These are phyloP conservation scores for Naematelia encephala DNA, from an alignment of 768 basidiomycete genomes.

Conservation along the genomic window DNA sequence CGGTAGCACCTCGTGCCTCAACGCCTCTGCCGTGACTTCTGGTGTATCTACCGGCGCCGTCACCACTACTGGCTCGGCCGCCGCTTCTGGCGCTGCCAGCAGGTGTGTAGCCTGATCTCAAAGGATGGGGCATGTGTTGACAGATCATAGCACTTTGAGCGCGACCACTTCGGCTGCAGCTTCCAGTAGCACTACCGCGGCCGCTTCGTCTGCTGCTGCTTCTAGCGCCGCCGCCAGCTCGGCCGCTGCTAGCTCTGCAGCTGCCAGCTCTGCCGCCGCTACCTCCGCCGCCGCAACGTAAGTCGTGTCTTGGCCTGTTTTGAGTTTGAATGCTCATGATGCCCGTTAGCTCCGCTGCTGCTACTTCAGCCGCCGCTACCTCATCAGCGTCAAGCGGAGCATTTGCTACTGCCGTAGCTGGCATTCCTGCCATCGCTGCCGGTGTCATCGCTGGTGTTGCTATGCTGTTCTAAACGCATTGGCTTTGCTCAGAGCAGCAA, in stretches of 20 bases:
- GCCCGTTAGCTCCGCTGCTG: slow-evolving; percentile 14
- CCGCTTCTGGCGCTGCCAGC: slow-evolving; percentile 19
- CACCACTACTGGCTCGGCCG: slow-evolving; percentile 29
- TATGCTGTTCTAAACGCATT: slow-evolving; percentile 25
- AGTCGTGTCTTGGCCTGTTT: not conserved
- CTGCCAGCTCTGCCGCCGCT: slow-evolving; percentile 15
- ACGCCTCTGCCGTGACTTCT: slow-evolving; percentile 27
- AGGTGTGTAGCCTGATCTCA: not conserved
- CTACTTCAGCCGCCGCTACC: slow-evolving; percentile 8
- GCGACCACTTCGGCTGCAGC: slow-evolving; percentile 2
- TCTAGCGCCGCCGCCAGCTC: slow-evolving; percentile 18
- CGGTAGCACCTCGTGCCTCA: slow-evolving; percentile 36
- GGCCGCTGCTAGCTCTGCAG: slow-evolving; percentile 19
- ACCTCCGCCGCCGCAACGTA: slow-evolving; percentile 8
- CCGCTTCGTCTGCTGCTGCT: slow-evolving; percentile 18
- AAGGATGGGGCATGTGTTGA: no score
- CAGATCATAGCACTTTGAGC: slow-evolving; percentile 1
- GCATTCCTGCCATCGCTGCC: slow-evolving; percentile 32
- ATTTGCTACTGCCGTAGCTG: slow-evolving; percentile 22
- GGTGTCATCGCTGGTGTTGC: slow-evolving; percentile 38
- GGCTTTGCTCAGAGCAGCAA: not conserved
- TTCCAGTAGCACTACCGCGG: slow-evolving; percentile 12
- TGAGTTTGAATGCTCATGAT: not conserved
- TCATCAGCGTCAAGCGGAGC: slow-evolving; percentile 15
- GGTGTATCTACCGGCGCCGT: slow-evolving; percentile 24